Conservation (phyloP, 768 basidiomycete species). For the Russula dissimulans region DNA sequence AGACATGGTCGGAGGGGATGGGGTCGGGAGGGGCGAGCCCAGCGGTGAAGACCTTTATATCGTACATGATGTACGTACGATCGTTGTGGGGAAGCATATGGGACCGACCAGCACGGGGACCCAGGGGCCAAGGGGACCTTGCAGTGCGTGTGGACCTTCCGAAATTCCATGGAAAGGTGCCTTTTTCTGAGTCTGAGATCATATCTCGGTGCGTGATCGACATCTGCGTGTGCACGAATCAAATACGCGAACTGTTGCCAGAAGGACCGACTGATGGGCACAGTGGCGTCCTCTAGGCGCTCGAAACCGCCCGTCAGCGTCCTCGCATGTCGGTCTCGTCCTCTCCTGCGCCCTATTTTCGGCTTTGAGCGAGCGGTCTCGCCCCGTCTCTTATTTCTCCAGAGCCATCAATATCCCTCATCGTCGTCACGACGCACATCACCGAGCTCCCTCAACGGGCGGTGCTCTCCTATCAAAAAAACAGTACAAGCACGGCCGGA, state of each 20-base stretch:
- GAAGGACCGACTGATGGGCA: neutral
- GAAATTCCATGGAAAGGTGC: conserved; percentile 13
- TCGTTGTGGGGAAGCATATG: conserved; percentile 4
- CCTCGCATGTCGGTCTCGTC: conserved; percentile 8
- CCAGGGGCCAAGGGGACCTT: neutral
- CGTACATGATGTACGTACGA: neutral
- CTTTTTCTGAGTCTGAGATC: conserved; percentile 8
- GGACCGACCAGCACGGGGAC: conserved; percentile 16
- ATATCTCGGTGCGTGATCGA: conserved; percentile 13
- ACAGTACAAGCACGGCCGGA: neutral
- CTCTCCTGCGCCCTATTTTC: too few species aligned
- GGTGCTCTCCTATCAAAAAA: neutral
- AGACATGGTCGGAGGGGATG: neutral
- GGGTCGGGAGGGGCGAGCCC: neutral
- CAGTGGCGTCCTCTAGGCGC: neutral
- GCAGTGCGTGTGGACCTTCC: neutral
- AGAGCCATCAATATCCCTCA: neutral
- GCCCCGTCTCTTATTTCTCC: too few species aligned
- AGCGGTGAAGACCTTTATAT: neutral
- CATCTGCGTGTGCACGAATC: neutral
- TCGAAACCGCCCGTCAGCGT: conserved; percentile 5
- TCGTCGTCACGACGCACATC: conserved; percentile 1
- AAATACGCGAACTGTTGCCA: neutral
- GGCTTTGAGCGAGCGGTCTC: too few species aligned
- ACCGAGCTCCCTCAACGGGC: neutral